Evolutionary conservation across 139 green algal species (phyloP).

Genomic region (Chlamydomonas applanata): DNA sequence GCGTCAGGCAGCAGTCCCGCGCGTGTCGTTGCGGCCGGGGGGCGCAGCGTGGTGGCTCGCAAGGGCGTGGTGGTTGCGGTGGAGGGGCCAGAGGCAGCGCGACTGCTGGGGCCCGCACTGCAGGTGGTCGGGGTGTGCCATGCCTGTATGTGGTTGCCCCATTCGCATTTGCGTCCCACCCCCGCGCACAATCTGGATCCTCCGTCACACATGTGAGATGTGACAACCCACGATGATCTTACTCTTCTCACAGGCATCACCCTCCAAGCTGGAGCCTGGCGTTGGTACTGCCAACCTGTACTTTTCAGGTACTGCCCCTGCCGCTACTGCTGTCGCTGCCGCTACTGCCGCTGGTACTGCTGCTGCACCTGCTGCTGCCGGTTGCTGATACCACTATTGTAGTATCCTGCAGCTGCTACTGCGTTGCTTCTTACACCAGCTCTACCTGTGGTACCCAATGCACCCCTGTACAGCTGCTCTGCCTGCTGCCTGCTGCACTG

Average conservation of each 20-base stretch:
- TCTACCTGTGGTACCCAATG: no score
- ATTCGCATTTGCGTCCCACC: no score
- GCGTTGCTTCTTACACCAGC: no score
- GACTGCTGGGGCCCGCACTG: conserved; percentile 64
- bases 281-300: conserved; percentile 92
- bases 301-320: conserved; percentile 46
- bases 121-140: conserved; percentile 7
- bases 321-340: no score
- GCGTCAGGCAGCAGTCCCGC: background rate
- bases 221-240: no score
- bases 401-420: no score
- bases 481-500: conserved; percentile 26
- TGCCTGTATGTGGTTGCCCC: no score
- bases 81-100: conserved; percentile 70
- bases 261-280: conserved; percentile 54
- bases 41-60: conserved; percentile 40
- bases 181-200: background rate
- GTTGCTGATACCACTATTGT: no score
- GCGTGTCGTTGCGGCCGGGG: conserved; percentile 47
- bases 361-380: no score
- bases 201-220: no score
- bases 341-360: no score
- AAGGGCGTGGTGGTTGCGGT: conserved; percentile 83
- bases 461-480: no score
- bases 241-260: conserved; percentile 24